phyloP scores from a whole-genome alignment of 1,284 basidiomycete species.

The Microbotryum scabiosae region DNA sequence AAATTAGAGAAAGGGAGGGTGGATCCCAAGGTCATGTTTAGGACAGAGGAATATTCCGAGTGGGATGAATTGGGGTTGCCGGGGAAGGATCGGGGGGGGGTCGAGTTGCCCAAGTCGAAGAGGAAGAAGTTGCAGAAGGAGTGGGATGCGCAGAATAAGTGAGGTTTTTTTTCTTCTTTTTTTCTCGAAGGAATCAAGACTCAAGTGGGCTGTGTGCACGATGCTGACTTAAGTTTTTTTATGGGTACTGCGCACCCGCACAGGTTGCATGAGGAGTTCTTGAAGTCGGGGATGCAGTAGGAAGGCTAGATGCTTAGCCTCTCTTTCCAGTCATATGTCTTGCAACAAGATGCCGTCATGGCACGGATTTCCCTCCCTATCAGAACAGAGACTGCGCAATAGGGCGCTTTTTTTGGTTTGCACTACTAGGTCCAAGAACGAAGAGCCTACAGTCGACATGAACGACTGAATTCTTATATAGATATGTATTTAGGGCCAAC shows the following conservation, averaged over 20 bases:
- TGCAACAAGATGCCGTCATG: too few species aligned
- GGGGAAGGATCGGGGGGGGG: conserved; percentile 69
- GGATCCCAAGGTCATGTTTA: conserved; percentile 68
- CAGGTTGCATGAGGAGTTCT: conserved; percentile 28
- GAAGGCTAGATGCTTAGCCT: too few species aligned
- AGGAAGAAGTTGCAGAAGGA: conserved; percentile 76
- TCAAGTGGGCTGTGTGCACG: neutral
- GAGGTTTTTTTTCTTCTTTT: neutral
- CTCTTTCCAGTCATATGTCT: too few species aligned
- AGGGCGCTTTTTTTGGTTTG: too few species aligned
- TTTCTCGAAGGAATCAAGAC: neutral
- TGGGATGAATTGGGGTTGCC: conserved; percentile 78
- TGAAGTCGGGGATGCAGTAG: conserved; percentile 5
- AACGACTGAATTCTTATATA: too few species aligned
- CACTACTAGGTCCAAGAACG: too few species aligned
- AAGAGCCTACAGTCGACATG: too few species aligned
- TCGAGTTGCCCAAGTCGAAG: conserved; percentile 73
- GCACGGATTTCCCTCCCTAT: too few species aligned
- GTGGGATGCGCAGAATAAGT: conserved; percentile 63
- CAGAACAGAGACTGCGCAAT: too few species aligned
- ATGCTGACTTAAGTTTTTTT: neutral
- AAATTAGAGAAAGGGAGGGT: conserved; percentile 77
- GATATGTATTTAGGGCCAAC: too few species aligned
- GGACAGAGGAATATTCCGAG: conserved; percentile 52
- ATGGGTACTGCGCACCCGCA: too few species aligned